A percentile compares a stretch with the other conserved stretches of the same genome.
phyloP scores from a whole-genome alignment of 108 stramenopile genomes.

The Mediolabrus comicus region DNA sequence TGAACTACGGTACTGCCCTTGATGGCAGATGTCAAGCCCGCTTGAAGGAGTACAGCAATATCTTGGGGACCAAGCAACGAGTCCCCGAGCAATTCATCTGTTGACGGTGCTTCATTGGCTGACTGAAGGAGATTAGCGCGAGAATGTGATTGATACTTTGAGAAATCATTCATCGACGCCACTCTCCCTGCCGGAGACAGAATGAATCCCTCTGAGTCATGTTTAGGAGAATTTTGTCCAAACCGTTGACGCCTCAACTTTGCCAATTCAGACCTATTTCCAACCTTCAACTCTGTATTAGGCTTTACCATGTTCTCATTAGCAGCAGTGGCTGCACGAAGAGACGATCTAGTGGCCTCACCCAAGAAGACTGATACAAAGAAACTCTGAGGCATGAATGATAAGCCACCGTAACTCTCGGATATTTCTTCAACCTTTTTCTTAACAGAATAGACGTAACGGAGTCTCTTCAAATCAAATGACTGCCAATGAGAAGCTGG shows the following conservation, averaged over 20 bases:
- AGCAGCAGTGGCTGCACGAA: slow-evolving; percentile 39
- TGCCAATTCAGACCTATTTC: slow-evolving; percentile 27
- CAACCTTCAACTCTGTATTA: slow-evolving; percentile 1
- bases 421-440: slow-evolving; percentile 86
- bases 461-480: slow-evolving; percentile 74
- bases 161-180: slow-evolving; percentile 56
- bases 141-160: not conserved
- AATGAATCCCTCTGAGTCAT: slow-evolving; percentile 36
- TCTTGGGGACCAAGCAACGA: slow-evolving; percentile 89
- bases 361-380: slow-evolving; percentile 88
- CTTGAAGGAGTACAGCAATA: slow-evolving; percentile 88
- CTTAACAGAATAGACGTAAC: slow-evolving; percentile 87
- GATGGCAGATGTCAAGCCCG: slow-evolving; percentile 84
- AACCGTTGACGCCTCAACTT: slow-evolving; percentile 32
- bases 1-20: slow-evolving; percentile 90
- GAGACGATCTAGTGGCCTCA: slow-evolving; percentile 80
- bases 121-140: not conserved
- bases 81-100: slow-evolving; percentile 73
- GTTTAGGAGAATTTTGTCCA: slow-evolving; percentile 46
- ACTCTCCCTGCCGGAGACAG: slow-evolving; percentile 75
- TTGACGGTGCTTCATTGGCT: slow-evolving; percentile 5
- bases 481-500: slow-evolving; percentile 79
- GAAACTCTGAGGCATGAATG: slow-evolving; percentile 88
- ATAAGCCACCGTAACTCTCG: slow-evolving; percentile 86
- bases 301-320: not conserved